These are phyloP conservation scores for Hansfordia pulvinata DNA, from an alignment of 2,329 filamentous ascomycete genomes.

Conservation along the genomic window DNA sequence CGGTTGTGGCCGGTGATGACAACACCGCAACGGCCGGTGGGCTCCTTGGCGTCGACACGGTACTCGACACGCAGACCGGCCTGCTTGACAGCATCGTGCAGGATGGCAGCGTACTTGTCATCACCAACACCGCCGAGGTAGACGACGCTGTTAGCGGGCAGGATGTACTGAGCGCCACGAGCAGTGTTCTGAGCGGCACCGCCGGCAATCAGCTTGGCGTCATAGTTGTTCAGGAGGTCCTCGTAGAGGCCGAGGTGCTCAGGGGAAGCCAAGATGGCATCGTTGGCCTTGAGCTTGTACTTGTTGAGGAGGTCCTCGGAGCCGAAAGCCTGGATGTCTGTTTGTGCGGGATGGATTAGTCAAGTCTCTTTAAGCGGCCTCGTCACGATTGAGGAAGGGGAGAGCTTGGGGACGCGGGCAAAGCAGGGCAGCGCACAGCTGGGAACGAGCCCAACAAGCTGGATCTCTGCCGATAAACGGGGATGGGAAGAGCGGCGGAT, in stretches of 20 bases:
- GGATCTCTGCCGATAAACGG: too few species aligned
- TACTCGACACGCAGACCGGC: slow-evolving; percentile 91
- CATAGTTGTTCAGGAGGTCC: slow-evolving; percentile 81
- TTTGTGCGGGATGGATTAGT: too few species aligned
- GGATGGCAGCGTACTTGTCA: slow-evolving; percentile 87
- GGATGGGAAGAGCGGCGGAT: slow-evolving; percentile 1
- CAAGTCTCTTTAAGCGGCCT: too few species aligned
- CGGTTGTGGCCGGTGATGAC: slow-evolving; percentile 96
- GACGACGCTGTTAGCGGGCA: slow-evolving; percentile 76
- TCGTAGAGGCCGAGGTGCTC: slow-evolving; percentile 86
- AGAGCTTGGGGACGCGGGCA: too few species aligned
- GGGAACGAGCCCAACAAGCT: too few species aligned
- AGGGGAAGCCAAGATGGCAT: slow-evolving; percentile 90
- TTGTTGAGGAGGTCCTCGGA: slow-evolving; percentile 77
- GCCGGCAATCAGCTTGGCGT: slow-evolving; percentile 89
- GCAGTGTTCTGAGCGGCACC: slow-evolving; percentile 97
- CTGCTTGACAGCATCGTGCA: slow-evolving; percentile 73
- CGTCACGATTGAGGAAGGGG: too few species aligned
- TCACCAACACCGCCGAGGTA: slow-evolving; percentile 90
- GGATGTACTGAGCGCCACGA: slow-evolving; percentile 90
- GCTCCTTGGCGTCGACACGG: slow-evolving; percentile 69
- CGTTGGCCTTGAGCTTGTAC: slow-evolving; percentile 89
- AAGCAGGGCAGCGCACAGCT: too few species aligned
- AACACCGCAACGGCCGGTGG: slow-evolving; percentile 89
- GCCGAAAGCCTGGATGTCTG: slow-evolving; percentile 84